Percentiles rank a stretch among this genome's conserved stretches.
Conservation (phyloP, 2,329 filamentous ascomycete species). For the Thermomyces lanuginosus region DNA sequence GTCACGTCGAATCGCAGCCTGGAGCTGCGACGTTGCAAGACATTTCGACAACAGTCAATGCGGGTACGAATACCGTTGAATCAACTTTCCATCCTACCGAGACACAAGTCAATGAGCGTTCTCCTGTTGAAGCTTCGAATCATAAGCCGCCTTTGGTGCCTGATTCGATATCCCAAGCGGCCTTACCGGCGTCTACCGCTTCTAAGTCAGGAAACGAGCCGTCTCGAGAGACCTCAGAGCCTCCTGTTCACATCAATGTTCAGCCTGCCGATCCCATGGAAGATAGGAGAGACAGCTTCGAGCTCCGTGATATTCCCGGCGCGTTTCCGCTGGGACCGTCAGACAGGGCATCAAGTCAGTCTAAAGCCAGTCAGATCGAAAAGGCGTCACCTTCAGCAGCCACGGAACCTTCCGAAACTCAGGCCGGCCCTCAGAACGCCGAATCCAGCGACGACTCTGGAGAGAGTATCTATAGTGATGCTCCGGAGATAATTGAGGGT, state of each 20-base stretch:
- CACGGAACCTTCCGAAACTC: slow-evolving; percentile 1
- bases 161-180: no score
- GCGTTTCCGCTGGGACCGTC: slow-evolving; percentile 37
- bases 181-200: no score
- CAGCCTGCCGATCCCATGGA: slow-evolving; percentile 34
- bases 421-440: not conserved
- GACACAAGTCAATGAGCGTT: no score
- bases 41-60: no score
- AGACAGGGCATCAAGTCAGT: slow-evolving; percentile 10
- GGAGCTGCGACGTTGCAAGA: no score
- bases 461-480: slow-evolving; percentile 34
- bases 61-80: no score
- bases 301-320: slow-evolving; percentile 32
- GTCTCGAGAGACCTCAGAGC: slow-evolving; percentile 4
- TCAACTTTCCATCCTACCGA: no score
- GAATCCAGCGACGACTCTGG: slow-evolving; percentile 20
- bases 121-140: no score
- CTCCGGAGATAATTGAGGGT: slow-evolving; percentile 20
- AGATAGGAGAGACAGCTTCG: slow-evolving; percentile 12
- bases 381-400: not conserved
- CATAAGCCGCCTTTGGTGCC: no score
- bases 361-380: not conserved
- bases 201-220: no score
- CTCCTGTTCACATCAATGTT: slow-evolving; percentile 30
- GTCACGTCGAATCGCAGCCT: no score